These are phyloP conservation scores for Claviceps citrina DNA, from an alignment of 2,329 filamentous ascomycete genomes.

Conservation along the genomic window DNA sequence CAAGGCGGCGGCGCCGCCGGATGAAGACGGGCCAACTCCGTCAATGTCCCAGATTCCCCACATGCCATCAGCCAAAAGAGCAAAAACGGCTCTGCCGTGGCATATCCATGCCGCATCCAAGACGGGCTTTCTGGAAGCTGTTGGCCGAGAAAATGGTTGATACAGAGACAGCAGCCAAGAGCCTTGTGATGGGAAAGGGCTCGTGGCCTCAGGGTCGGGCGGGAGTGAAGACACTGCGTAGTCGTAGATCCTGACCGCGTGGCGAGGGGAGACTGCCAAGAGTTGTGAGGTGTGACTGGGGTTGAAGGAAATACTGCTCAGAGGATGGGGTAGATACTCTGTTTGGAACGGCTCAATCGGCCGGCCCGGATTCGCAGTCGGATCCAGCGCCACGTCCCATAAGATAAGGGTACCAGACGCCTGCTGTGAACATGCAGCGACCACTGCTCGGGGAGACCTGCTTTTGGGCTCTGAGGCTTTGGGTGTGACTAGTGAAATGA, in stretches of 20 bases:
- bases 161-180: conserved; percentile 51
- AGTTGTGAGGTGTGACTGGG: conserved; percentile 42
- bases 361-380: conserved; percentile 15
- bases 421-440: conserved; percentile 45
- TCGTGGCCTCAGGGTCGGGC: conserved; percentile 33
- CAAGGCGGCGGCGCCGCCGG: conserved; percentile 26
- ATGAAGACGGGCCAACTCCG: conserved; percentile 32
- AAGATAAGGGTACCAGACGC: conserved; percentile 42
- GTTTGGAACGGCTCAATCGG: conserved; percentile 40
- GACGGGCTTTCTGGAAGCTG: conserved; percentile 40
- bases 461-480: conserved; percentile 24
- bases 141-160: conserved; percentile 36
- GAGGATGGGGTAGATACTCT: conserved; percentile 39
- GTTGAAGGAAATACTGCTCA: conserved; percentile 45
- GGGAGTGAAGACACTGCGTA: conserved; percentile 38
- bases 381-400: conserved; percentile 40
- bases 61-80: conserved; percentile 45
- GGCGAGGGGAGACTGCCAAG: conserved; percentile 37
- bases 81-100: conserved; percentile 42
- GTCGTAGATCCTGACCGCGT: conserved; percentile 47
- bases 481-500: conserved; percentile 35
- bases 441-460: conserved; percentile 29
- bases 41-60: conserved; percentile 57
- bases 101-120: conserved; percentile 47
- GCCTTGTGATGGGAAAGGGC: conserved; percentile 40